Evolutionary conservation across 1,284 basidiomycete genomes (phyloP).

Genomic region (Wallemia mellicola): DNA sequence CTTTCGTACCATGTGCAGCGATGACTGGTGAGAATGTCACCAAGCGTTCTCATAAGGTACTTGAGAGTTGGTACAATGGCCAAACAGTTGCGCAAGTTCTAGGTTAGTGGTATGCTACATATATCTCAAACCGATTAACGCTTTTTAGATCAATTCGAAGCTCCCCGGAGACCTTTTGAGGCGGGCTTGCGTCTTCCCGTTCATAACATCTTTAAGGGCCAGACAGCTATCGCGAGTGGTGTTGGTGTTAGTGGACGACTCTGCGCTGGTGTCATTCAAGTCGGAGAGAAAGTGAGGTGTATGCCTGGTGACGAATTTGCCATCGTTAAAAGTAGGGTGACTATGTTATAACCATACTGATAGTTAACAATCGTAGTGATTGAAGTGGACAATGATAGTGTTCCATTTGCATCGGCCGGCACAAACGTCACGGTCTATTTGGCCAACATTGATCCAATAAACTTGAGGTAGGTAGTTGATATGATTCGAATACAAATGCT

Average conservation of each 20-base stretch:
- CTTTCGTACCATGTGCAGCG: slow-evolving; percentile 67
- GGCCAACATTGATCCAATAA: slow-evolving; percentile 51
- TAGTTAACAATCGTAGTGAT: slow-evolving; percentile 28
- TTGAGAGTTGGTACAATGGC: slow-evolving; percentile 54
- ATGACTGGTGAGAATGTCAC: slow-evolving; percentile 69
- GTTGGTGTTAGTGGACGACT: slow-evolving; percentile 61
- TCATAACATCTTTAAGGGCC: slow-evolving; percentile 79
- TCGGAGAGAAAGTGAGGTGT: slow-evolving; percentile 59
- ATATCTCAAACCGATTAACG: background rate
- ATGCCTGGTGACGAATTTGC: slow-evolving; percentile 77
- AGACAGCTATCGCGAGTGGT: slow-evolving; percentile 34
- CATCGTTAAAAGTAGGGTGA: slow-evolving; percentile 36
- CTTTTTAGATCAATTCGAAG: slow-evolving; percentile 38
- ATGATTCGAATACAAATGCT: background rate
- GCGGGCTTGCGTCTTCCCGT: slow-evolving; percentile 61
- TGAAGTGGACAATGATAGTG: slow-evolving; percentile 44
- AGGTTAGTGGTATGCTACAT: slow-evolving; percentile 21
- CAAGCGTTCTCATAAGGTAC: slow-evolving; percentile 6
- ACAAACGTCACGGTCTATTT: slow-evolving; percentile 64
- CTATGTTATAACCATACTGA: background rate
- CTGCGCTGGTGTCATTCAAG: slow-evolving; percentile 61
- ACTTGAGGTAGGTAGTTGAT: slow-evolving; percentile 28
- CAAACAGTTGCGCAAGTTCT: slow-evolving; percentile 56
- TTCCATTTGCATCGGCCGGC: slow-evolving; percentile 70
- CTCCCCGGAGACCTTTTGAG: slow-evolving; percentile 45